A percentile compares a stretch with the other conserved stretches of the same genome.
Evolutionary conservation across 179 eudicot genomes (phyloP).

Genomic region (Patellifolia procumbens): DNA sequence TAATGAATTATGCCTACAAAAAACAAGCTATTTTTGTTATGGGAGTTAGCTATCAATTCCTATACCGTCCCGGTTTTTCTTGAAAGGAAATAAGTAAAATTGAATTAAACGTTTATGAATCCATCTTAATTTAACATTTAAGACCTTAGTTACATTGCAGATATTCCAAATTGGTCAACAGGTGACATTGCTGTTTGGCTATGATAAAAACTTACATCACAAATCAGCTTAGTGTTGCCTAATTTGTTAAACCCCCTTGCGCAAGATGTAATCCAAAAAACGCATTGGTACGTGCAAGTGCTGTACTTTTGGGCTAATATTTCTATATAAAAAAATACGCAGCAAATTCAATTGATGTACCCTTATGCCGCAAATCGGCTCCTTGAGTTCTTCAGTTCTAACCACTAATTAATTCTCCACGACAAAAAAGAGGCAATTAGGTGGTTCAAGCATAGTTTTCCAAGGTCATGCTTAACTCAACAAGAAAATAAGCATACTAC

Average conservation of each 20-base stretch:
- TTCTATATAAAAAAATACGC: no score
- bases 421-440: not conserved
- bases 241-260: no score
- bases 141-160: not conserved
- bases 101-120: not conserved
- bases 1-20: not conserved
- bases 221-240: no score
- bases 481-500: not conserved
- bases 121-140: not conserved
- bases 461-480: not conserved
- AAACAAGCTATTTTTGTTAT: not conserved
- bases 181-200: not conserved
- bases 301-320: no score
- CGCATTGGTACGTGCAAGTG: no score
- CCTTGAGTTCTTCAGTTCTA: not conserved
- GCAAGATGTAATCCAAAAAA: no score
- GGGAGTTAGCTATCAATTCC: not conserved
- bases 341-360: no score
- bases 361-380: no score
- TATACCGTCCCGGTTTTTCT: not conserved
- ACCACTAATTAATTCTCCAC: not conserved
- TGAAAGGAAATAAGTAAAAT: not conserved
- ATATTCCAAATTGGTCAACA: not conserved
- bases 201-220: not conserved
- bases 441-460: not conserved